Conservation (phyloP, 257 asterid species). For the Galeopsis tetrahit region DNA sequence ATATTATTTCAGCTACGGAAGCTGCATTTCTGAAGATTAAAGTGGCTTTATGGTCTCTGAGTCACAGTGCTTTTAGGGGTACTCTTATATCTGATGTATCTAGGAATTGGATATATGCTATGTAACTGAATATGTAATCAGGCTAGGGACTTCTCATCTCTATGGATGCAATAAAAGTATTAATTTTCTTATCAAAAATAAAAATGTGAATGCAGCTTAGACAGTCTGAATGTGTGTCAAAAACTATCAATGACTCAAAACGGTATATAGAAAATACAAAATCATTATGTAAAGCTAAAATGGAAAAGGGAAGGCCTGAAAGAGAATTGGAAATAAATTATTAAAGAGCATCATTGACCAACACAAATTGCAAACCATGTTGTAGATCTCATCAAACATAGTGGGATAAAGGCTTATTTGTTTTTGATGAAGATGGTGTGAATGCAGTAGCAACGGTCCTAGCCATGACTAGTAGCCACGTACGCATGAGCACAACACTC, state of each 20-base stretch:
- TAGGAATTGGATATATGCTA: no score
- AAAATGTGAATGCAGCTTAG: conserved; percentile 4
- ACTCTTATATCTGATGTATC: no score
- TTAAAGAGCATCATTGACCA: neutral
- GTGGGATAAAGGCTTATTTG: neutral
- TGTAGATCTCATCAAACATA: neutral
- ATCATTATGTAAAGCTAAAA: neutral
- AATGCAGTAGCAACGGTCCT: neutral
- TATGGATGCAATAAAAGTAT: no score
- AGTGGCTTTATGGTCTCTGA: no score
- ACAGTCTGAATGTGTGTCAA: neutral
- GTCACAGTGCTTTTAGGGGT: no score
- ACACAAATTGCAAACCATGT: neutral
- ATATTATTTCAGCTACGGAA: conserved; percentile 18
- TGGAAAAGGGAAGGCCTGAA: neutral
- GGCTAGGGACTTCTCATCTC: no score
- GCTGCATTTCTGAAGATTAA: conserved; percentile 8
- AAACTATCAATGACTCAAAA: neutral
- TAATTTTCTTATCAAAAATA: no score
- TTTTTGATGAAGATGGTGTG: neutral
- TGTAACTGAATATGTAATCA: no score
- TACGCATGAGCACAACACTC: neutral
- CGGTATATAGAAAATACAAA: neutral
- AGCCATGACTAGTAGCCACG: neutral
- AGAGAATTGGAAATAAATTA: neutral